phyloP scores from a whole-genome alignment of 257 asterid species.

The Lantana camara region DNA sequence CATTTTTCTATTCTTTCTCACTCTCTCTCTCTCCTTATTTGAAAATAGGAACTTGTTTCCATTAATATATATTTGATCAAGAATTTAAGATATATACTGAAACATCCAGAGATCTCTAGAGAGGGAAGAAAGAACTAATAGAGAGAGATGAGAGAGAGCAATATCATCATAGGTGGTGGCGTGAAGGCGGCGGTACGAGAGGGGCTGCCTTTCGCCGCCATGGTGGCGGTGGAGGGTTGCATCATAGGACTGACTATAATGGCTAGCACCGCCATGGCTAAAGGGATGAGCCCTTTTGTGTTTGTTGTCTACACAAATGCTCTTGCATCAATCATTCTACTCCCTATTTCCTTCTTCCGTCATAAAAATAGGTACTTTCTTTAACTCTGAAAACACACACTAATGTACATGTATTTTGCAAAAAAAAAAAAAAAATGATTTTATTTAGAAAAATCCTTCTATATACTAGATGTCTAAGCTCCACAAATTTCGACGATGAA shows the following conservation, averaged over 20 bases:
- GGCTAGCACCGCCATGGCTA: conserved; percentile 74
- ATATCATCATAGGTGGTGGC: conserved; percentile 19
- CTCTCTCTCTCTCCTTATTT: conserved; percentile 17
- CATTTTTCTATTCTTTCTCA: conserved; percentile 20
- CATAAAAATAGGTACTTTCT: conserved; percentile 40
- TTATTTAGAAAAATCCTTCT: no score
- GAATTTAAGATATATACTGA: conserved; percentile 15
- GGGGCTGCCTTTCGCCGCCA: conserved; percentile 50
- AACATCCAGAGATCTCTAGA: background rate
- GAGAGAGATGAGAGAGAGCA: conserved; percentile 23
- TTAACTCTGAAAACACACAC: background rate
- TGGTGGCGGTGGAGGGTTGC: conserved; percentile 68
- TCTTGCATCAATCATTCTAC: conserved; percentile 60
- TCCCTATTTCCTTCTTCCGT: conserved; percentile 43
- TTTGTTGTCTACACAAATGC: conserved; percentile 77
- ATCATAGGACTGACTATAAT: conserved; percentile 60
- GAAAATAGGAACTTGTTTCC: conserved; percentile 19
- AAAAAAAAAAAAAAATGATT: no score
- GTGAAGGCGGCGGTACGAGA: conserved; percentile 39
- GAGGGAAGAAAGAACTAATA: background rate
- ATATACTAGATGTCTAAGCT: no score
- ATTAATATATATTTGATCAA: conserved; percentile 22
- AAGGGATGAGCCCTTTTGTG: conserved; percentile 73
- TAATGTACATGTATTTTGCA: no score
- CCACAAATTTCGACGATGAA: no score